These are phyloP conservation scores for Claviceps sp. DNA, from an alignment of 2,329 filamentous ascomycete species.

Conservation along the genomic window DNA sequence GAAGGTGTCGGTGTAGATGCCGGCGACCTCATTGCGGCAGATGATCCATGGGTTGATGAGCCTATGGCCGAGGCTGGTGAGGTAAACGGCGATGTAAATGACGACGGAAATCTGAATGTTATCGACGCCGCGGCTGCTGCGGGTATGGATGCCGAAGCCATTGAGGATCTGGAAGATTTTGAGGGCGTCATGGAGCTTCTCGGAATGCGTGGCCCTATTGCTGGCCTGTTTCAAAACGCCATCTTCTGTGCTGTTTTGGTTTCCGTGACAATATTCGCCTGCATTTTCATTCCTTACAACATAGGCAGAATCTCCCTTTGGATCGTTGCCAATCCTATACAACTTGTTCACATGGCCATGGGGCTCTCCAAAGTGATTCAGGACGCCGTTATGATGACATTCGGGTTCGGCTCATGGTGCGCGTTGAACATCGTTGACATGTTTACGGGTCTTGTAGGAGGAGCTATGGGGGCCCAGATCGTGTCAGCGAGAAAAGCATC, in stretches of 20 bases:
- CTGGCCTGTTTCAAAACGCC: conserved; percentile 83
- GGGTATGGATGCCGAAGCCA: conserved; percentile 59
- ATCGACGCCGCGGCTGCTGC: conserved; percentile 36
- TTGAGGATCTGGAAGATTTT: conserved; percentile 83
- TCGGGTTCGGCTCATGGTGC: conserved; percentile 39
- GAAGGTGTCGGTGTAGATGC: conserved; percentile 23
- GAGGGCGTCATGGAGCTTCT: conserved; percentile 94
- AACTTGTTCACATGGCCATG: conserved; percentile 61
- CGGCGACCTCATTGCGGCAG: conserved; percentile 48
- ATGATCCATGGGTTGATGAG: conserved; percentile 11
- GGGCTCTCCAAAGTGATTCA: conserved; percentile 66
- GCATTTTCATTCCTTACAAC: conserved; percentile 85
- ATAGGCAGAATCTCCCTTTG: conserved; percentile 76
- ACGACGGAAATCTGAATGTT: conserved; percentile 22
- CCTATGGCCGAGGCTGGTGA: conserved; percentile 20
- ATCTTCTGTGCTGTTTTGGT: conserved; percentile 89
- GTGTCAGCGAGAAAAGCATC: conserved; percentile 24
- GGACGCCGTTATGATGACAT: conserved; percentile 54
- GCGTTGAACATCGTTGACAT: conserved; percentile 26
- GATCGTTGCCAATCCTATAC: conserved; percentile 64
- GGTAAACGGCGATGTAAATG: conserved; percentile 16
- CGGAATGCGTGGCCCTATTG: conserved; percentile 87
- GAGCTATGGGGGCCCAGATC: conserved; percentile 17
- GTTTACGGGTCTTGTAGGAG: conserved; percentile 21
- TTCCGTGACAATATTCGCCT: conserved; percentile 69